Percentiles rank a stretch among this genome's conserved stretches.
Conservation (phyloP, 176 grass and related monocot species). For the Aegilops speltoides region DNA sequence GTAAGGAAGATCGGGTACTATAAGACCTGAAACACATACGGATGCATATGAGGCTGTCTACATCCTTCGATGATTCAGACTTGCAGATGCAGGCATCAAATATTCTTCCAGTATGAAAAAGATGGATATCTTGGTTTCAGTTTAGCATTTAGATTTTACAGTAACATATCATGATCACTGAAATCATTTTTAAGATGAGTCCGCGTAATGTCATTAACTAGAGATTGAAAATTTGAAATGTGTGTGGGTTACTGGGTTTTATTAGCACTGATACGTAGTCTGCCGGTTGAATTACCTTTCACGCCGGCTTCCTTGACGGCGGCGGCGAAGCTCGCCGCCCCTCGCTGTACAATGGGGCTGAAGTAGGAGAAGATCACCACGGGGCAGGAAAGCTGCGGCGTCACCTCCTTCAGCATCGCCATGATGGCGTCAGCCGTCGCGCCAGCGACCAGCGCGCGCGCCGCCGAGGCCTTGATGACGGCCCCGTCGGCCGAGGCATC, state of each 20-base stretch:
- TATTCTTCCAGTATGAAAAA: too few relatives aligned
- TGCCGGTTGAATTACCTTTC: background rate
- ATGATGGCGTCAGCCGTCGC: conserved; percentile 40
- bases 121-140: too few relatives aligned
- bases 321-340: conserved; percentile 48
- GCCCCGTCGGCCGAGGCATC: conserved; percentile 72
- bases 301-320: conserved; percentile 47
- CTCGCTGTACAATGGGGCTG: conserved; percentile 54
- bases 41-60: too few relatives aligned
- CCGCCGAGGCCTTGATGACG: conserved; percentile 69
- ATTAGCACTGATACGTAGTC: too few relatives aligned
- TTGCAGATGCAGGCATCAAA: too few relatives aligned
- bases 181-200: too few relatives aligned
- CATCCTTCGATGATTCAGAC: too few relatives aligned
- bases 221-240: too few relatives aligned
- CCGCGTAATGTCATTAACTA: too few relatives aligned
- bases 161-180: too few relatives aligned
- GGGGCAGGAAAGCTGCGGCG: conserved; percentile 75
- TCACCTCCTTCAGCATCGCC: conserved; percentile 71
- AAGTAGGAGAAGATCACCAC: conserved; percentile 77
- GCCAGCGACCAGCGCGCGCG: conserved; percentile 56
- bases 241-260: too few relatives aligned
- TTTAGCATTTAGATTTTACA: too few relatives aligned
- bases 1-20: conserved; percentile 81
- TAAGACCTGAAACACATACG: conserved; percentile 22